A percentile compares a stretch with the other conserved stretches of the same genome.
These are phyloP conservation scores for Elongisporangium undulatum DNA, from an alignment of 352 stramenopile species.

Conservation along the genomic window DNA sequence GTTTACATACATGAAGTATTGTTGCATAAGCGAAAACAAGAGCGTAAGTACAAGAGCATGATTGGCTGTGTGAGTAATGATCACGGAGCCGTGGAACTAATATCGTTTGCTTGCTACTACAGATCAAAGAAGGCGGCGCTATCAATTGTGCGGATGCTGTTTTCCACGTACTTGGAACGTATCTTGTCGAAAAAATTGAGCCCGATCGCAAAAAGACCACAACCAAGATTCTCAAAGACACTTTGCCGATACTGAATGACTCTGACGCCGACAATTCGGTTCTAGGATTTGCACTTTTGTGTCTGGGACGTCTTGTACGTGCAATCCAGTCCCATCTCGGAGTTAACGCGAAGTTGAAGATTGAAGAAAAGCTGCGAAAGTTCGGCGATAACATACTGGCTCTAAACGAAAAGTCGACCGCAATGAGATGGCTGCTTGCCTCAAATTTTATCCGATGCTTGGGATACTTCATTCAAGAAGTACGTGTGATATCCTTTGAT, in stretches of 20 bases:
- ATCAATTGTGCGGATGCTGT: constrained; percentile 42
- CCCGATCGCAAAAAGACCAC: constrained; percentile 57
- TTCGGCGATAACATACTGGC: constrained; percentile 71
- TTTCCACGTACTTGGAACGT: constrained; percentile 34
- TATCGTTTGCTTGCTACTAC: constrained; percentile 1
- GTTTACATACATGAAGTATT: constrained; percentile 76
- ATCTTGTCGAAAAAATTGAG: constrained; percentile 33
- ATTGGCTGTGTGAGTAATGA: background rate
- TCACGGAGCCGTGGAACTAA: background rate
- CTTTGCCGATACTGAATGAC: constrained; percentile 57
- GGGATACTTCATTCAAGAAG: constrained; percentile 48
- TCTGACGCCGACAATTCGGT: constrained; percentile 20
- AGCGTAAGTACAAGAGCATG: constrained; percentile 29
- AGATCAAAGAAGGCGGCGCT: constrained; percentile 66
- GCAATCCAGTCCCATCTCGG: constrained; percentile 53
- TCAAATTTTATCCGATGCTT: constrained; percentile 58
- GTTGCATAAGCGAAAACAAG: constrained; percentile 61
- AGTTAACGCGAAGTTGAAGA: constrained; percentile 44
- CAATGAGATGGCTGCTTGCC: constrained; percentile 51
- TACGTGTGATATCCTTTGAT: constrained; percentile 12
- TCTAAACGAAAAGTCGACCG: constrained; percentile 38
- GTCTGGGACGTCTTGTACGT: constrained; percentile 35
- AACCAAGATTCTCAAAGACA: constrained; percentile 71
- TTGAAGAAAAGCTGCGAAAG: constrained; percentile 58
- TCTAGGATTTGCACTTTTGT: constrained; percentile 54